Conservation (phyloP, 2,329 filamentous ascomycete genomes). For the Fusarium sacchari region DNA sequence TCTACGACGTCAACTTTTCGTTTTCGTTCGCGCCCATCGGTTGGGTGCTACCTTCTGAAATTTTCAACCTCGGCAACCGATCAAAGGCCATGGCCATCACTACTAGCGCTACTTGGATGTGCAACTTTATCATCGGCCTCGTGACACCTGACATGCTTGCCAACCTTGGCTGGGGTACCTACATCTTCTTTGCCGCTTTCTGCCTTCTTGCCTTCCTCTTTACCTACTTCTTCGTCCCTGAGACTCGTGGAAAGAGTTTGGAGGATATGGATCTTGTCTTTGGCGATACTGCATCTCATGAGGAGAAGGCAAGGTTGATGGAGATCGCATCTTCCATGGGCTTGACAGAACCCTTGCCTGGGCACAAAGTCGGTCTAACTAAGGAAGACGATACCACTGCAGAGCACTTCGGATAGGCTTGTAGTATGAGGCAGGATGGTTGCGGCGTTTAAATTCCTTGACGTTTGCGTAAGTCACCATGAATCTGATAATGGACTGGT, state of each 20-base stretch:
- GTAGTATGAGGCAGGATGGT: no score
- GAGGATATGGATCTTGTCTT: constrained; percentile 66
- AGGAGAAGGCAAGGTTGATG: not conserved
- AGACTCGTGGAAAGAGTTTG: constrained; percentile 65
- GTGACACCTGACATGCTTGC: constrained; percentile 61
- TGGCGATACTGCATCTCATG: constrained; percentile 32
- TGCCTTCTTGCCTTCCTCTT: constrained; percentile 61
- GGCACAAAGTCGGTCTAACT: not conserved
- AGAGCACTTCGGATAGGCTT: not conserved
- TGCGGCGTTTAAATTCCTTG: no score
- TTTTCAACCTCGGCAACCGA: constrained; percentile 67
- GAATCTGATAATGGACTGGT: no score
- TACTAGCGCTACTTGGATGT: constrained; percentile 58
- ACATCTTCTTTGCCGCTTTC: constrained; percentile 69
- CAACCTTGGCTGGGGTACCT: constrained; percentile 61
- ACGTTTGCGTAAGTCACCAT: no score
- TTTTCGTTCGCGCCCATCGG: constrained; percentile 71
- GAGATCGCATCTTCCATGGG: not conserved
- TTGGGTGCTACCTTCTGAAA: constrained; percentile 73
- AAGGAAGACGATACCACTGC: not conserved
- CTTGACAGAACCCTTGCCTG: not conserved
- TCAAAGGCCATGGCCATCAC: constrained; percentile 70
- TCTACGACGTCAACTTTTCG: constrained; percentile 71
- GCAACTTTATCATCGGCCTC: constrained; percentile 51
- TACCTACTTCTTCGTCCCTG: constrained; percentile 65